Evolutionary conservation across 2,329 filamentous ascomycete species (phyloP).

Genomic region (Polychaeton citri): DNA sequence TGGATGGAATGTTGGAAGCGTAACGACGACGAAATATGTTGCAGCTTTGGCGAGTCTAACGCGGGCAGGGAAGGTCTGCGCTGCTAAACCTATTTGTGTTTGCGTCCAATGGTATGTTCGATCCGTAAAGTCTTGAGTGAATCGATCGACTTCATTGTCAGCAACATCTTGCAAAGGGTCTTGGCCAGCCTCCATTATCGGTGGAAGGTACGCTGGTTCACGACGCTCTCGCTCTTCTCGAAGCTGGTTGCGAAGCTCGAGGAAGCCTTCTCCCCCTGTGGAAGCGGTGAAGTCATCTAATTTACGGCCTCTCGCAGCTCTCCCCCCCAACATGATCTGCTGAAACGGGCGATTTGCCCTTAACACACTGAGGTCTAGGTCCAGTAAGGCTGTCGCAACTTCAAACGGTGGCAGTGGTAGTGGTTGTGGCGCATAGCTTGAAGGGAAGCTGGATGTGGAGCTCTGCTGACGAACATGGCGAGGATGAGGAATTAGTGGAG

Average conservation of each 20-base stretch:
- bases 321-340: constrained; percentile 26
- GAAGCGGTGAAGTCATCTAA: constrained; percentile 31
- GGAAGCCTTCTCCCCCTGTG: constrained; percentile 28
- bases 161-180: constrained; percentile 28
- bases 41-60: constrained; percentile 29
- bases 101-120: constrained; percentile 28
- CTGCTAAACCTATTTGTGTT: constrained; percentile 19
- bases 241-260: constrained; percentile 30
- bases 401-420: constrained; percentile 4
- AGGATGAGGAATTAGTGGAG: background rate
- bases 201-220: constrained; percentile 37
- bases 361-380: constrained; percentile 34
- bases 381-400: constrained; percentile 28
- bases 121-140: constrained; percentile 30
- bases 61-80: constrained; percentile 21
- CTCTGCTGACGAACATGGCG: background rate
- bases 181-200: constrained; percentile 31
- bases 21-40: constrained; percentile 33
- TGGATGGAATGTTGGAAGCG: constrained; percentile 21
- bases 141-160: constrained; percentile 30
- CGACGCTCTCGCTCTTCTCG: constrained; percentile 33
- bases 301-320: constrained; percentile 25
- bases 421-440: constrained; percentile 7
- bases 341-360: constrained; percentile 33
- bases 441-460: constrained; percentile 4